Conservation (phyloP, 2,329 filamentous ascomycete genomes). For the Penicillium sp. region DNA sequence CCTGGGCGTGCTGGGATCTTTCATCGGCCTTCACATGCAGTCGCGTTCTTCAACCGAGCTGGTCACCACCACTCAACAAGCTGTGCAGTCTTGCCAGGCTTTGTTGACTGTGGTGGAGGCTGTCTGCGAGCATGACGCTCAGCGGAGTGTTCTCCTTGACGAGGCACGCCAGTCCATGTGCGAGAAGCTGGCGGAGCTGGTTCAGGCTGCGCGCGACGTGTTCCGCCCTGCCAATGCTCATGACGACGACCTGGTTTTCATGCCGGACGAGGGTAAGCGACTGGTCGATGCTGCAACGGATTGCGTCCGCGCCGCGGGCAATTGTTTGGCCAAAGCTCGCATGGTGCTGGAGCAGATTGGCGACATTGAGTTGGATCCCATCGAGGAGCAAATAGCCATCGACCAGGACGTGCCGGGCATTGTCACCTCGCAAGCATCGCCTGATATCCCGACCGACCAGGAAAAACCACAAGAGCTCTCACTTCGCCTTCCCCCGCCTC, state of each 20-base stretch:
- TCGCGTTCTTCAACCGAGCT: slow-evolving; percentile 89
- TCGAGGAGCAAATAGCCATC: slow-evolving; percentile 50
- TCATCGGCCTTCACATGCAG: slow-evolving; percentile 91
- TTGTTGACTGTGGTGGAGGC: slow-evolving; percentile 81
- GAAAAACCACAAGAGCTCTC: slow-evolving; percentile 39
- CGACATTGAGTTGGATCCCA: slow-evolving; percentile 79
- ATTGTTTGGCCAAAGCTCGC: slow-evolving; percentile 87
- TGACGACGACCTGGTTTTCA: slow-evolving; percentile 76
- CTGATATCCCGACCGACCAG: slow-evolving; percentile 26
- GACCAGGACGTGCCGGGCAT: slow-evolving; percentile 24
- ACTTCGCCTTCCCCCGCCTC: slow-evolving; percentile 53
- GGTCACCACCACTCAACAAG: slow-evolving; percentile 79
- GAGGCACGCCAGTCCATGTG: slow-evolving; percentile 78
- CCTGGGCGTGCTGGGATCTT: slow-evolving; percentile 86
- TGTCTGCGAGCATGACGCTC: slow-evolving; percentile 77
- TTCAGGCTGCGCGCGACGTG: slow-evolving; percentile 79
- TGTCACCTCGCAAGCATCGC: slow-evolving; percentile 31
- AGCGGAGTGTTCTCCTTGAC: slow-evolving; percentile 69
- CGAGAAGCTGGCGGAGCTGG: slow-evolving; percentile 77
- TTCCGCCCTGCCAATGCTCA: slow-evolving; percentile 72
- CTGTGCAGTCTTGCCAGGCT: slow-evolving; percentile 79
- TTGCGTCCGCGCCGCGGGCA: slow-evolving; percentile 87
- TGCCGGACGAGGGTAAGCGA: slow-evolving; percentile 77
- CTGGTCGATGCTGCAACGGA: slow-evolving; percentile 80
- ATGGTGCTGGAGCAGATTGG: slow-evolving; percentile 85